A percentile compares a stretch with the other conserved stretches of the same genome.
Conservation (phyloP, 495 filamentous ascomycete species). For the Penicillium silybi region DNA sequence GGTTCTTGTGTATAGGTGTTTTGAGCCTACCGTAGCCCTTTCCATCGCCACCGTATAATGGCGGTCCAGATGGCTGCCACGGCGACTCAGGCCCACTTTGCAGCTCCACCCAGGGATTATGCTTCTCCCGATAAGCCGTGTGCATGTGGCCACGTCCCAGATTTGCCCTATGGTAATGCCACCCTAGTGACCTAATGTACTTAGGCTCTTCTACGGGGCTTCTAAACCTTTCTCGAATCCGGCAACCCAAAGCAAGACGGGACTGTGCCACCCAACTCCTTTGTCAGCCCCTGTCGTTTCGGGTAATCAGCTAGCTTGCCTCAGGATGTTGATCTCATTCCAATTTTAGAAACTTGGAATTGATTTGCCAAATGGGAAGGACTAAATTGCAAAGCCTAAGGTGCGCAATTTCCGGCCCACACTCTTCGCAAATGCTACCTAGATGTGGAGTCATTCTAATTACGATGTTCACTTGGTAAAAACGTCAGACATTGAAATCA, state of each 20-base stretch:
- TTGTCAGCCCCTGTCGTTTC: too few relatives aligned
- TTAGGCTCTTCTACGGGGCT: not conserved
- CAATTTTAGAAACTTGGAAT: too few relatives aligned
- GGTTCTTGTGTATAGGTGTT: not conserved
- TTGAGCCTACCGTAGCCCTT: not conserved
- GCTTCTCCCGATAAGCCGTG: not conserved
- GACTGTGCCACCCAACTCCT: not conserved
- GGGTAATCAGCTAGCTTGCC: too few relatives aligned
- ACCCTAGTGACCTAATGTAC: not conserved
- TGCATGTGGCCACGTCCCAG: not conserved
- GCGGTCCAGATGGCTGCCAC: not conserved
- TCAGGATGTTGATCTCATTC: too few relatives aligned
- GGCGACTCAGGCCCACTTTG: not conserved
- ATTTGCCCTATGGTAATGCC: conserved; percentile 10
- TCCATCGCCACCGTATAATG: not conserved
- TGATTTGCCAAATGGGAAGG: not conserved
- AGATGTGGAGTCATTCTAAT: too few relatives aligned
- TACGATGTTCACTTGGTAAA: too few relatives aligned
- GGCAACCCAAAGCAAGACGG: too few relatives aligned
- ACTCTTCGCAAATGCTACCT: too few relatives aligned
- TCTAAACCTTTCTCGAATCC: not conserved
- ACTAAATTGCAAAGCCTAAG: not conserved
- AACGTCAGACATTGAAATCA: too few relatives aligned
- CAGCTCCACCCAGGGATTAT: not conserved
- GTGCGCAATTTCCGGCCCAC: too few relatives aligned